These are phyloP conservation scores for Cyphellophora attinorum DNA, from an alignment of 2,329 filamentous ascomycete species.

Conservation along the genomic window DNA sequence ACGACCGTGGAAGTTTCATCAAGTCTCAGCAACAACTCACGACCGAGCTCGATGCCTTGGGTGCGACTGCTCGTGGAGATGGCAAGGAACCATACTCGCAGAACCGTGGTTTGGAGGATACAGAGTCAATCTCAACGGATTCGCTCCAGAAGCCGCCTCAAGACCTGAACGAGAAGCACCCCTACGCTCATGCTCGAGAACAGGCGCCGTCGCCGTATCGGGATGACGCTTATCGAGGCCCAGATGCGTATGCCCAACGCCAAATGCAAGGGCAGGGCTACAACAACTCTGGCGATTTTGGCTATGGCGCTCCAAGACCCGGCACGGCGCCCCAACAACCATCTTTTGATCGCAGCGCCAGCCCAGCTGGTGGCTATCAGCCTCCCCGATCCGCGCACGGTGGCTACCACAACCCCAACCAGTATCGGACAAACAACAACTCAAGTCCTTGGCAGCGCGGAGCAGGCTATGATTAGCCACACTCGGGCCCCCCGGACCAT, in stretches of 20 bases:
- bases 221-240: constrained; percentile 1
- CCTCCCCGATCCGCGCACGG: constrained; percentile 16
- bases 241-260: constrained; percentile 8
- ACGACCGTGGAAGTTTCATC: constrained; percentile 94
- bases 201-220: not conserved
- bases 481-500: constrained; percentile 12
- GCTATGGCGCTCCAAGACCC: constrained; percentile 13
- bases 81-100: constrained; percentile 50
- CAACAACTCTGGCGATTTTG: constrained; percentile 11
- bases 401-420: constrained; percentile 17
- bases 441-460: constrained; percentile 55
- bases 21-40: constrained; percentile 82
- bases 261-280: constrained; percentile 14
- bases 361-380: constrained; percentile 8
- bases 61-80: constrained; percentile 79
- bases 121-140: constrained; percentile 34
- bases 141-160: constrained; percentile 17
- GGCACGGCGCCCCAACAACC: constrained; percentile 15
- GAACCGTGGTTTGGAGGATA: constrained; percentile 53
- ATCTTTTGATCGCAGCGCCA: constrained; percentile 24
- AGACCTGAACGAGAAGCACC: constrained; percentile 21
- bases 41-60: constrained; percentile 82
- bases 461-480: constrained; percentile 53
- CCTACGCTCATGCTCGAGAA: constrained; percentile 9
- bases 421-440: constrained; percentile 41